Evolutionary conservation across 495 filamentous ascomycete genomes (phyloP).

Genomic region (Corynascus novoguineensis): DNA sequence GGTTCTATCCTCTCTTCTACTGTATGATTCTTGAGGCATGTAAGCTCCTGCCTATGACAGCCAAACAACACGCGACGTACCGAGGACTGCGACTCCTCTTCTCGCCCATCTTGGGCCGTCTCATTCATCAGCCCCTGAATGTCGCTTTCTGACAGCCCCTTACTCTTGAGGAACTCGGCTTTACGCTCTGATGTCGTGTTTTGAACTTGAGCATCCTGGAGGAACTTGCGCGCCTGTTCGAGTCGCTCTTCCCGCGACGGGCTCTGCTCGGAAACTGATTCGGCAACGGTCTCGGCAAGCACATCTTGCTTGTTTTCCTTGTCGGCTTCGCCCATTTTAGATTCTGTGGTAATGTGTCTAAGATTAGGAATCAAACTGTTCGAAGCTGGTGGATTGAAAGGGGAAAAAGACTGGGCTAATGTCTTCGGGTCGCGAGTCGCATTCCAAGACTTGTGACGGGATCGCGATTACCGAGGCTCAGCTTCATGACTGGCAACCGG

Average conservation of each 20-base stretch:
- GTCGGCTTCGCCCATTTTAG: slow-evolving; percentile 11
- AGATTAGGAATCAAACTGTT: neutral
- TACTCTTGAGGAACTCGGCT: slow-evolving; percentile 69
- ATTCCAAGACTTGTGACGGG: slow-evolving; percentile 4
- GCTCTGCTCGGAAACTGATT: slow-evolving; percentile 6
- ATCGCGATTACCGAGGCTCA: slow-evolving; percentile 3
- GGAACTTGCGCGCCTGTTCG: slow-evolving; percentile 69
- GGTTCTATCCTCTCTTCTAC: slow-evolving; percentile 14
- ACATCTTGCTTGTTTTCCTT: slow-evolving; percentile 10
- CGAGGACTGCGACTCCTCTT: slow-evolving; percentile 22
- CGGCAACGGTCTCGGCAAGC: neutral
- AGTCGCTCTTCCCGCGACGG: slow-evolving; percentile 42
- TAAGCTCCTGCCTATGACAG: slow-evolving; percentile 5
- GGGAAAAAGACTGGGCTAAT: neutral
- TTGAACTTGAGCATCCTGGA: slow-evolving; percentile 72
- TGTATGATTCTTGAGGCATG: slow-evolving; percentile 14
- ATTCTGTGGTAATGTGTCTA: no score
- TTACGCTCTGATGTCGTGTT: slow-evolving; percentile 67
- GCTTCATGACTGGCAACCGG: neutral
- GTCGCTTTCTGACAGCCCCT: slow-evolving; percentile 65
- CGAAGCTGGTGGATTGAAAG: neutral
- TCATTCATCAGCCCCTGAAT: slow-evolving; percentile 60
- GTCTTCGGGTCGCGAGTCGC: neutral
- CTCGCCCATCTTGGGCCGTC: slow-evolving; percentile 26
- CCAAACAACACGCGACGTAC: slow-evolving; percentile 16